Base-by-base conservation (phyloP, 306 rosid species). In the Corylus americana region DNA sequence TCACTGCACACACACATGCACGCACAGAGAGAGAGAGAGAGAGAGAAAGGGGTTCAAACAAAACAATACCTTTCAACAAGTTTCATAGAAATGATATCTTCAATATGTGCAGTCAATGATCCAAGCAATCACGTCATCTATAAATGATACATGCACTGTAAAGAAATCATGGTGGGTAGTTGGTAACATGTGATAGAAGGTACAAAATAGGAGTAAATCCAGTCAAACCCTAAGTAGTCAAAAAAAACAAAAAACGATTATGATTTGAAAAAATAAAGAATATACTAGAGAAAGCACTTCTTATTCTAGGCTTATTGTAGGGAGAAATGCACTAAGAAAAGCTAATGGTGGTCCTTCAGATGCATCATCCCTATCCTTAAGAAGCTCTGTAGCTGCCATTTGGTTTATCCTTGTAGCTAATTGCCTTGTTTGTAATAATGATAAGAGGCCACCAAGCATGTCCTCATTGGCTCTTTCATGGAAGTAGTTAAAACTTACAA, bases 401-500 rank as follows among this genome's bases (percentile, higher is more conserved):
- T 47, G 50, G 8, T 73, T 37, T 29, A 73, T 51, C 29, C 49
- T 3, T 73, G 11, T 73, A 53, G 42, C 14, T 73, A 73, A 10
- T 51, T 53, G 10, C 42, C 63, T 35, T 73, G 48, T 54, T 73
- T 73, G 16, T 51, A 51, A 51, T 53, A 11, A 45, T 70, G 74
- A 54, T 53, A 10, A 51, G 14, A 72, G 50, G 35, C 1, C 42
- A 54, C 12, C 68, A 47, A 11, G 61, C 20, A 35, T 57, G 9
- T 3, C 53, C 55, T 73, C 25, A 74, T 79, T n/a, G 68, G 48
- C 44, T 37, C 42, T 54, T 14, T 73, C 50, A n/a, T 35, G 66
- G 58, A 79, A 64, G 55, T 55, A 49, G 79, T 64, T 72, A 51
- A 68, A 42, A 17, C 44, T 16, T 57, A 71, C 48, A 55, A 62